Evolutionary conservation across 225 moss, liverwort and hornwort species (phyloP), one percentile per base, ranked within the genome.

Genomic region (Sphagnum contortum): DNA sequence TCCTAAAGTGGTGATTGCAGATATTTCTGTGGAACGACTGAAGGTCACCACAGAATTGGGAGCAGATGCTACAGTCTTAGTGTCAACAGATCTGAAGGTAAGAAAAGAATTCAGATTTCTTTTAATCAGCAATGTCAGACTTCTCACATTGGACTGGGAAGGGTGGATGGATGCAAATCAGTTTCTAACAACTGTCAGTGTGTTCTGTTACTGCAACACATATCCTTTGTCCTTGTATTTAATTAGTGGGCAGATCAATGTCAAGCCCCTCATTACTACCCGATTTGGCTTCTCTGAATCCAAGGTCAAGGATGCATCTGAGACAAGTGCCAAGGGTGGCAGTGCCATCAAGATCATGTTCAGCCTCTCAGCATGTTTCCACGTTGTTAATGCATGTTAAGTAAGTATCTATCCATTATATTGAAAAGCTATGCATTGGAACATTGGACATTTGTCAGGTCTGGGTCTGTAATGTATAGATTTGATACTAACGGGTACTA

Each of bases 271-370:
- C 58, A 94, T 94, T 54, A 94, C 93, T 2, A 79, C 90, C 9
- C 74, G 90, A 3, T 94, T 75, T 70, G 76, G 81, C 4, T 94
- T 94, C 75, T 71, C 86, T 0, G 77, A 90, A 57, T 59, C 76
- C 12, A 90, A 87, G 6, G 73, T 90, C 56, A 88, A 81, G 65
- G 80, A 72, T 2, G 93, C 93, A 6, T 94, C 90, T 68, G 77
- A 70, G 44, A 90, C 47, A 11, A 94, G 93, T 47, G 79, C 86
- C 86, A 4, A 14, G 0, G 84, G 88, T 60, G 86, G 73, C 45
- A 72, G 45, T 63, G 90, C 90, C n/a, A 83, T 94, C 68, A 94
- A 90, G 68, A 90, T 94, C 58, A 90, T 90, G 88, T 94, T 94
- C 68, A 88, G 88, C n/a, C 84, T 94, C 44, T 81, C 72, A 73